A percentile compares a stretch with the other conserved stretches of the same genome.
These are phyloP conservation scores for Blastomyces gilchristii DNA, from an alignment of 2,329 filamentous ascomycete species.

Conservation along the genomic window DNA sequence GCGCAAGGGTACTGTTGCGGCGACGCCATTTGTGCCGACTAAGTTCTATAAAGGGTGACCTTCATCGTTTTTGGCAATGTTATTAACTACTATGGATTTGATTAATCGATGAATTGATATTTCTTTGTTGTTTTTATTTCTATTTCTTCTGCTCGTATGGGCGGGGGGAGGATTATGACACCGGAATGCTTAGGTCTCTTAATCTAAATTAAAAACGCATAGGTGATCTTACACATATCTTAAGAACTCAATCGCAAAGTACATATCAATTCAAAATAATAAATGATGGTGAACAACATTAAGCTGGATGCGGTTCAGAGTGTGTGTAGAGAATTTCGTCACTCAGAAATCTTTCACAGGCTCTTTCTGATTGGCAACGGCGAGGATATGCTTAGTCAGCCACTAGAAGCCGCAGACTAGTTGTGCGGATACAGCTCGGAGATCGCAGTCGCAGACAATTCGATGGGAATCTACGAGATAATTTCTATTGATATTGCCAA, in stretches of 20 bases:
- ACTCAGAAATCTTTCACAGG: too few species aligned
- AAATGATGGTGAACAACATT: too few species aligned
- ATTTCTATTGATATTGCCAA: not conserved
- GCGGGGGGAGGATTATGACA: too few species aligned
- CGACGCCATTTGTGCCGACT: conserved; percentile 79
- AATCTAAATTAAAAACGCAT: too few species aligned
- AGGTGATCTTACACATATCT: too few species aligned
- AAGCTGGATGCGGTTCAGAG: too few species aligned
- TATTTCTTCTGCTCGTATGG: not conserved
- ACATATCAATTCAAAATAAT: too few species aligned
- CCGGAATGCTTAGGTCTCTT: too few species aligned
- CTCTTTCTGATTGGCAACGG: too few species aligned
- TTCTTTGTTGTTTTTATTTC: not conserved
- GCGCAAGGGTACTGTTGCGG: conserved; percentile 63
- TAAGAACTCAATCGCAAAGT: too few species aligned
- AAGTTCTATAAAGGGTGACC: conserved; percentile 56
- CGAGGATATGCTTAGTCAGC: not conserved
- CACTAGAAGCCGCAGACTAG: not conserved
- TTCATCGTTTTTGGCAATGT: not conserved
- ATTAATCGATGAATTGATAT: not conserved
- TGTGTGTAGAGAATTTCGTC: too few species aligned
- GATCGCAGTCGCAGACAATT: not conserved
- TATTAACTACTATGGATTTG: not conserved
- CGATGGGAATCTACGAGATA: not conserved
- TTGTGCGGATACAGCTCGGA: not conserved